A percentile compares a stretch with the other conserved stretches of the same genome.
These are phyloP conservation scores for Hypomontagnella monticulosa DNA, from an alignment of 495 filamentous ascomycete species.

Conservation along the genomic window DNA sequence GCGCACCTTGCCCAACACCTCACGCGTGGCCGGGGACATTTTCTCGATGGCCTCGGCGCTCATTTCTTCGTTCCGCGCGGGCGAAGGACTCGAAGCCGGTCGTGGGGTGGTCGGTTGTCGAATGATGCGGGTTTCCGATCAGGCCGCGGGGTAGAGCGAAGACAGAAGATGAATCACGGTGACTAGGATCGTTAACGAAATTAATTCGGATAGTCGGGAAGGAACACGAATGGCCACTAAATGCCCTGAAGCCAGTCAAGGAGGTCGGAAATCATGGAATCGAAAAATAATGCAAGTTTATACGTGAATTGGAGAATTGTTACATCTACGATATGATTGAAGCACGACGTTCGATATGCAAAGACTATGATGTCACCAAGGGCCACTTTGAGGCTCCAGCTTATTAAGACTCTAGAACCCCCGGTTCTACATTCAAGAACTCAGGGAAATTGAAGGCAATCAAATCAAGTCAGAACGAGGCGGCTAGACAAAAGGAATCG, in stretches of 20 bases:
- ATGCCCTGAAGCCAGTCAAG: too few species aligned
- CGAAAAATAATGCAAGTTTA: background rate
- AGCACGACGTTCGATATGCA: constrained; percentile 20
- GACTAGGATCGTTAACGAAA: too few species aligned
- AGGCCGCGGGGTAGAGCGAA: constrained; percentile 5
- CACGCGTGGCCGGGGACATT: constrained; percentile 63
- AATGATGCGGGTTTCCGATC: background rate
- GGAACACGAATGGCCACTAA: too few species aligned
- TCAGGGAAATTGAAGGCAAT: too few species aligned
- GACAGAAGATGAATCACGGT: background rate
- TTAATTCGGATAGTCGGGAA: too few species aligned
- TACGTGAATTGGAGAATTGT: constrained; percentile 14
- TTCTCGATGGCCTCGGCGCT: constrained; percentile 35
- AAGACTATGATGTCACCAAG: constrained; percentile 40
- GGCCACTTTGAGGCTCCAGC: constrained; percentile 17
- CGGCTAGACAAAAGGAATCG: constrained; percentile 54
- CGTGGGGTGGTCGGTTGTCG: too few species aligned
- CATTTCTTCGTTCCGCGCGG: constrained; percentile 26
- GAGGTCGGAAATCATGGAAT: background rate
- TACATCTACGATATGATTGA: constrained; percentile 14
- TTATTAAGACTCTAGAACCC: constrained; percentile 15
- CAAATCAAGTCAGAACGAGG: background rate
- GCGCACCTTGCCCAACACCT: constrained; percentile 81
- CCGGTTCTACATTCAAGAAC: constrained; percentile 1
- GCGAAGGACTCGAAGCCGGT: background rate